Percentiles rank a stretch among this genome's conserved stretches.
Conservation (phyloP, 2,329 filamentous ascomycete species). For the Hyphodiscus sp. region DNA sequence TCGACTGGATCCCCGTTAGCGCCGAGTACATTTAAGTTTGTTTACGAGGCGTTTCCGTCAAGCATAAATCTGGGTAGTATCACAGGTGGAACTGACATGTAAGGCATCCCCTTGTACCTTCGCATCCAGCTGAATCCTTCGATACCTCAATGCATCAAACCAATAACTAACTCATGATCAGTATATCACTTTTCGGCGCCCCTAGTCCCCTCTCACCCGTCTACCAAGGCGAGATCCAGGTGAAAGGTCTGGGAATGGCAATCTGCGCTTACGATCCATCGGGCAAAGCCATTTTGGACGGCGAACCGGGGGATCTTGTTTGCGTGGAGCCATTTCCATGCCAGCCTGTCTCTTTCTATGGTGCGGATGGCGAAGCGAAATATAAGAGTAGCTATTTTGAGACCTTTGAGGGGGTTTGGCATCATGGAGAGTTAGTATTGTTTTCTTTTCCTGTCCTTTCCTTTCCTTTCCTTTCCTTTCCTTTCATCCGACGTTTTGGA, state of each 20-base stretch:
- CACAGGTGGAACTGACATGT: constrained; percentile 90
- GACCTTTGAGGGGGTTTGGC: constrained; percentile 72
- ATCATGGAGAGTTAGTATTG: constrained; percentile 65
- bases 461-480: no score
- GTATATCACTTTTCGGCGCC: constrained; percentile 82
- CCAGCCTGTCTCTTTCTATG: constrained; percentile 88
- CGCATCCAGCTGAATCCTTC: background rate
- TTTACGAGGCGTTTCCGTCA: constrained; percentile 75
- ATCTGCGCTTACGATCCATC: constrained; percentile 53
- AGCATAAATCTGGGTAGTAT: constrained; percentile 86
- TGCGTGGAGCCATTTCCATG: constrained; percentile 83
- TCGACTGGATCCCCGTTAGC: constrained; percentile 89
- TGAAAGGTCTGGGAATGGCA: constrained; percentile 73
- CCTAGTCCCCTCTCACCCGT: constrained; percentile 73
- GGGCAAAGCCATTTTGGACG: constrained; percentile 33
- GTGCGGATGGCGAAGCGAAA: constrained; percentile 59
- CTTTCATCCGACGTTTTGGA: background rate
- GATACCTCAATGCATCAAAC: background rate
- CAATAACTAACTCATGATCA: background rate
- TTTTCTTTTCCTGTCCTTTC: background rate
- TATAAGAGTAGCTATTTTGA: constrained; percentile 87
- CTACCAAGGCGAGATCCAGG: constrained; percentile 68
- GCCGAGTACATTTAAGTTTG: constrained; percentile 85
- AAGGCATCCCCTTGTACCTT: background rate
- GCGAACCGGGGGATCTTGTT: constrained; percentile 81